A percentile compares a stretch with the other conserved stretches of the same genome.
Conservation (phyloP, 176 grass and related monocot species). For the Sorghum bicolor region DNA sequence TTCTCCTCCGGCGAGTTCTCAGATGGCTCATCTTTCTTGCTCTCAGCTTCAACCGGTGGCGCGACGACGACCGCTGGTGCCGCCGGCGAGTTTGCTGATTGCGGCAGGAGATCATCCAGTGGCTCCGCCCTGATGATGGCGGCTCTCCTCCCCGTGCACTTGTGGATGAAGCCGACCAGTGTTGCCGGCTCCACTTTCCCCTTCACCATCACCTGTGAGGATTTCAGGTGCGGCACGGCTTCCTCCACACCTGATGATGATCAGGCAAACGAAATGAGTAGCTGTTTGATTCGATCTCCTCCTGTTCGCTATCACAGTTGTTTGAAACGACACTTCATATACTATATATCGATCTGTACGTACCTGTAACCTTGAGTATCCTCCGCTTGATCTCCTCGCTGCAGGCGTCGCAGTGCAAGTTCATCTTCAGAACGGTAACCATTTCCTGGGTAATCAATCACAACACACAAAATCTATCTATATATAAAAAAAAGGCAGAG, state of each 20-base stretch:
- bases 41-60: background rate
- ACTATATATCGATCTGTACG: too few species aligned
- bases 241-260: slow-evolving; percentile 45
- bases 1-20: background rate
- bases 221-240: slow-evolving; percentile 34
- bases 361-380: slow-evolving; percentile 68
- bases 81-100: background rate
- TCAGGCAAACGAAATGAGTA: background rate
- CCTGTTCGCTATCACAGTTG: too few species aligned
- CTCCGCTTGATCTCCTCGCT: slow-evolving; percentile 58
- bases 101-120: background rate
- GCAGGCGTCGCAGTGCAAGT: slow-evolving; percentile 75
- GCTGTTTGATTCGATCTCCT: background rate
- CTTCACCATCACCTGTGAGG: slow-evolving; percentile 41
- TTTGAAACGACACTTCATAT: too few species aligned
- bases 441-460: slow-evolving; percentile 26
- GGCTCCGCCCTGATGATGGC: slow-evolving; percentile 37
- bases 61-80: background rate
- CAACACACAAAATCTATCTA: background rate
- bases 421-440: slow-evolving; percentile 46
- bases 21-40: background rate
- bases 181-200: slow-evolving; percentile 41
- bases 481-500: background rate
- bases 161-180: slow-evolving; percentile 42
- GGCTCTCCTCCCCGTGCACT: slow-evolving; percentile 36